Conservation (phyloP, 2,329 filamentous ascomycete genomes). For the Helicocarpus griseus region DNA sequence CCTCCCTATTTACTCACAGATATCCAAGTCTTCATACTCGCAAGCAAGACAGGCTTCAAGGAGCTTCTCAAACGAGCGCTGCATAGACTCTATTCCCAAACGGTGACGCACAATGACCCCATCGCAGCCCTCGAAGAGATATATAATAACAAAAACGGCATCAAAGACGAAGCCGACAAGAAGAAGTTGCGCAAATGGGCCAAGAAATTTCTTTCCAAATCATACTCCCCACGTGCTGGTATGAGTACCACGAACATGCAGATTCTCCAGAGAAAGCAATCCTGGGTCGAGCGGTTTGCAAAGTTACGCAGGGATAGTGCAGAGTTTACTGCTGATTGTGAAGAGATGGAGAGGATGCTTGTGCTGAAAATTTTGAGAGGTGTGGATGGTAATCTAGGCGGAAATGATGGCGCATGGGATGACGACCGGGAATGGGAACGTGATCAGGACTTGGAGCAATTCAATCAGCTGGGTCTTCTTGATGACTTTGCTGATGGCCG, state of each 20-base stretch:
- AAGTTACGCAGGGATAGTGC: conserved; percentile 8
- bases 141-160: conserved; percentile 5
- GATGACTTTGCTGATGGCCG: too few relatives aligned
- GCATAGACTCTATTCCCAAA: conserved; percentile 8
- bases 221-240: background rate
- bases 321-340: conserved; percentile 2
- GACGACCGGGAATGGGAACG: too few relatives aligned
- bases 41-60: conserved; percentile 8
- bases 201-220: conserved; percentile 9
- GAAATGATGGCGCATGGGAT: too few relatives aligned
- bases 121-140: conserved; percentile 10
- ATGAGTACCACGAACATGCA: conserved; percentile 8
- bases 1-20: conserved; percentile 9
- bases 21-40: conserved; percentile 11
- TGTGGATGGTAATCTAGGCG: too few relatives aligned
- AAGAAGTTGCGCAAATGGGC: conserved; percentile 8
- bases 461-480: too few relatives aligned
- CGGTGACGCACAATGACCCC: conserved; percentile 8
- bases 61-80: conserved; percentile 9
- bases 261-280: conserved; percentile 9
- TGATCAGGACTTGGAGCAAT: too few relatives aligned
- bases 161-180: conserved; percentile 7
- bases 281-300: conserved; percentile 6
- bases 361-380: too few relatives aligned
- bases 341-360: background rate